Conservation (phyloP, 768 basidiomycete genomes). For the Exsudoporus frostii region DNA sequence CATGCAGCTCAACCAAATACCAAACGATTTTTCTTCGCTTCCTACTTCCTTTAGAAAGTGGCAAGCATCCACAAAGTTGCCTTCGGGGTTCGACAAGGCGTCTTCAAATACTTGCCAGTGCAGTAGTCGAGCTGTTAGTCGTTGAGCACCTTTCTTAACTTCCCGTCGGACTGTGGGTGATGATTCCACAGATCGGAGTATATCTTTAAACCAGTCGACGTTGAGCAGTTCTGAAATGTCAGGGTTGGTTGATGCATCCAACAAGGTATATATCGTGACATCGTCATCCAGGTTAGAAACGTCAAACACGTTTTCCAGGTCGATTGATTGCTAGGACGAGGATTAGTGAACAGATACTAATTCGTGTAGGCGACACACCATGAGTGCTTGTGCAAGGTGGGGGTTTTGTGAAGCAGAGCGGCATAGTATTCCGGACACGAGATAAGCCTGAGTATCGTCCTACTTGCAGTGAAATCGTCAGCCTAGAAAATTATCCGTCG, state of each 20-base stretch:
- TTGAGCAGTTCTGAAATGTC: conserved; percentile 58
- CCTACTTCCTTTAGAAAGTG: conserved; percentile 58
- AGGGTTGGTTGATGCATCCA: conserved; percentile 62
- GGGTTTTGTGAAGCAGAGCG: conserved; percentile 67
- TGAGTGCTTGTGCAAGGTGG: conserved; percentile 36
- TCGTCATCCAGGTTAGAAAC: conserved; percentile 48
- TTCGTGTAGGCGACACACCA: conserved; percentile 35
- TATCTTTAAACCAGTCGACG: conserved; percentile 29
- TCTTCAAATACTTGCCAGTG: conserved; percentile 64
- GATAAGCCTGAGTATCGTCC: conserved; percentile 55
- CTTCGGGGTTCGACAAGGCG: conserved; percentile 48
- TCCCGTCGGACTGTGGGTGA: conserved; percentile 36
- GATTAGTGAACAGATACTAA: conserved; percentile 5
- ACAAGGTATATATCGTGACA: conserved; percentile 50
- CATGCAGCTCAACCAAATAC: conserved; percentile 73
- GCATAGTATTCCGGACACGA: conserved; percentile 58
- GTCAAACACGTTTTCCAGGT: conserved; percentile 54
- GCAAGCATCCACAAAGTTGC: conserved; percentile 48
- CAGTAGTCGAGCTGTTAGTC: conserved; percentile 47
- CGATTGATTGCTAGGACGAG: conserved; percentile 50
- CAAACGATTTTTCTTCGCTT: conserved; percentile 62
- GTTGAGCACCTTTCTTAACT: conserved; percentile 44
- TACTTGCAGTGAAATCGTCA: conserved; percentile 25
- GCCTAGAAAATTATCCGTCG: not conserved
- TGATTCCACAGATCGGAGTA: conserved; percentile 17